phyloP scores from a whole-genome alignment of 345 rosid genomes.

The Eucalyptus sp. region DNA sequence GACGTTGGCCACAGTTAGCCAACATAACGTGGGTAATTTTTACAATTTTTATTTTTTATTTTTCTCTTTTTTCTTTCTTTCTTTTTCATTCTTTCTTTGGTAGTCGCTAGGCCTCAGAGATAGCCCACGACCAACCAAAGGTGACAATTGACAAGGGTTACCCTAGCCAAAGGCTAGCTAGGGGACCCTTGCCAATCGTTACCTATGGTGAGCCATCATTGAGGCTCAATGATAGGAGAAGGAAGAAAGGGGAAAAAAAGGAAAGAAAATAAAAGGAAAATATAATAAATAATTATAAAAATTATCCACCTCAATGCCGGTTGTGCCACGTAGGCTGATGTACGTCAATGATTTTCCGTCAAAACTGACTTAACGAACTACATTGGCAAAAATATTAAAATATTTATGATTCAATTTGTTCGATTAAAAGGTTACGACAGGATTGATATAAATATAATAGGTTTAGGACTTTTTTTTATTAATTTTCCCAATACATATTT shows the following conservation, averaged over 20 bases:
- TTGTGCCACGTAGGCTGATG: fast-evolving
- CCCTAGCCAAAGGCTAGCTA: fast-evolving
- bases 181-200: too few species aligned
- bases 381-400: too few species aligned
- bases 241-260: too few species aligned
- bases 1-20: fast-evolving
- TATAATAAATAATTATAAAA: too few species aligned
- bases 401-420: fast-evolving
- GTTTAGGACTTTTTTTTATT: too few species aligned
- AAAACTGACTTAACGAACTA: fast-evolving
- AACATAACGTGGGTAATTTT: fast-evolving
- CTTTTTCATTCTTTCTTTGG: too few species aligned
- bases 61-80: fast-evolving
- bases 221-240: fast-evolving
- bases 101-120: fast-evolving
- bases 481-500: fast-evolving
- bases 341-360: fast-evolving
- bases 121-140: too few species aligned
- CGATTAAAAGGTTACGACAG: fast-evolving
- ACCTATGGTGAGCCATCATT: fast-evolving
- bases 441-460: too few species aligned
- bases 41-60: too few species aligned
- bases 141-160: too few species aligned
- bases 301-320: fast-evolving
- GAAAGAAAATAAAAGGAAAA: too few species aligned